Evolutionary conservation across 2,329 filamentous ascomycete species (phyloP), one percentile per base, ranked within the genome.

Genomic region (Hypoxylon sp.): DNA sequence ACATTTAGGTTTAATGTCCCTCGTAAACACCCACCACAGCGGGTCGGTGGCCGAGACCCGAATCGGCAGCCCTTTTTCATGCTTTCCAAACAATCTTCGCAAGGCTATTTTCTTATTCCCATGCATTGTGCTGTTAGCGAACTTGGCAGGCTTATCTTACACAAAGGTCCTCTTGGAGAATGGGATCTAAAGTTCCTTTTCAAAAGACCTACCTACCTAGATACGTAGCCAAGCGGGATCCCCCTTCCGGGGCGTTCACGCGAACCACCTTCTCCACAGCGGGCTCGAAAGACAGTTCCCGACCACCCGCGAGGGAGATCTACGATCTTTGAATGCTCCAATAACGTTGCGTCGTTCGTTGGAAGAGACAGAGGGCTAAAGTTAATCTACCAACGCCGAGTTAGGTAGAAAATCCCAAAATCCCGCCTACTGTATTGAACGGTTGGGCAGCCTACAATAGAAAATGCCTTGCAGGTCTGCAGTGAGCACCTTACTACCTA

Each of bases 401-500:
- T 55, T 52, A 36, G 20, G 7, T 57, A 53, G 45, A 53, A n/a
- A 42, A 61, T 56, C 49, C 45, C 55, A 52, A n/a, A 42, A 61
- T 56, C 49, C 38, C 55, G 48, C 55, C 28, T 38, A 20, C 36
- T 40, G 36, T 40, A 40, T 40, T 11, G 8, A 24, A 54, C 45
- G 42, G 50, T 46, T 38, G 51, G 50, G 56, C 42, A 51, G n/a
- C n/a, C n/a, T n/a, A 40, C 48, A 52, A 56, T 61, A 52, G 61
- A 61, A 64, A 64, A 61, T 58, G 55, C 59, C 54, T 38, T 61
- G 58, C 58, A 54, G 64, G 69, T 69, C 68, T 70, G 63, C 63
- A 70, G 68, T 70, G 66, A 70, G 68, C 68, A 70, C 65, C 57
- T 68, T 70, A 67, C 57, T 36, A 61, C 14, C n/a, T n/a, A n/a